Base-by-base conservation (phyloP, 306 rosid genomes). In the Rosa lucieae region DNA sequence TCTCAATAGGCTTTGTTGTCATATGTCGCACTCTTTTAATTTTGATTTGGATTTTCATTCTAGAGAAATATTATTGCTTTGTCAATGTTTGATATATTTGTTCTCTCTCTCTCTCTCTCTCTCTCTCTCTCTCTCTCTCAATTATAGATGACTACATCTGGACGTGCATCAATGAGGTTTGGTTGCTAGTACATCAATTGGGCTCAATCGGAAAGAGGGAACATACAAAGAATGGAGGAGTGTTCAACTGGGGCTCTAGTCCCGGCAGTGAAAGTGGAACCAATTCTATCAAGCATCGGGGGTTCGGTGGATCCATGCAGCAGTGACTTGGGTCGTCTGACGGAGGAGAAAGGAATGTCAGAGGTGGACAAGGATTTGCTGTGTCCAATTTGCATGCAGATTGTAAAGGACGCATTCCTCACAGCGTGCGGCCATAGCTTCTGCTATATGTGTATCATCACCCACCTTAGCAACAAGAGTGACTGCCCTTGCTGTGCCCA, bases 311-410 rank as follows among this genome's bases (percentile, higher is more conserved):
- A 77, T 65, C 78, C 73, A 20, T 29, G 48, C 35, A 69, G 78
- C 42, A 78, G 72, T 9, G 44, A 44, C 32, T 10, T 76, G n/a
- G 47, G 58, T 75, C 9, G 58, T 18, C 12, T 62, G 61, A 63
- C 14, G 42, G 67, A 23, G 47, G 81, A 20, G 35, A 78, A 69
- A n/a, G 85, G 49, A 39, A 59, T 78, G 48, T 39, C 87, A 13
- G 92, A 92, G 73, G 84, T 83, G 68, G 99, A 95, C 76, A 95
- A 86, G 79, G 99, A 95, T 67, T 89, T 91, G 72, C 83, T 95
- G 0, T 95, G 99, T 44, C 99, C 99, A 84, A 95, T 95, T 88
- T 95, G 99, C 80, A 95, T 95, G 97, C 99, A 95, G 91, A 84
- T 89, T 58, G 88, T 95, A 51, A 93, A 88, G 84, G 98, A 90